Percentiles rank a stretch among this genome's conserved stretches.
Evolutionary conservation across 352 stramenopile species (phyloP).

Genomic region (Phytophthora ohioensis): DNA sequence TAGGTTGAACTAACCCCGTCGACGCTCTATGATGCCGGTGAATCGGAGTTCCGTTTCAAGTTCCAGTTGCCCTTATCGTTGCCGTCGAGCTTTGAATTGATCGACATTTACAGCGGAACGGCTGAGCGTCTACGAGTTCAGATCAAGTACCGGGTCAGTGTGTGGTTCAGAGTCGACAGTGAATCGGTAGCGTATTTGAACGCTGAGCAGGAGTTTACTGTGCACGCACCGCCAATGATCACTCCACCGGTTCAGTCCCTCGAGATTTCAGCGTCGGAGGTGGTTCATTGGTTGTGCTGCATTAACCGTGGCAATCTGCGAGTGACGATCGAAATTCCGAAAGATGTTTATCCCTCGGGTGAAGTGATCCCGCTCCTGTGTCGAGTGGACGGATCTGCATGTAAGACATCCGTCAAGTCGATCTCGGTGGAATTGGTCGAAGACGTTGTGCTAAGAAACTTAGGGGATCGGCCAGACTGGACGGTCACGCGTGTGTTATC

Average conservation of each 20-base stretch:
- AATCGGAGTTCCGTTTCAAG: slow-evolving; percentile 34
- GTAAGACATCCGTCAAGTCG: slow-evolving; percentile 29
- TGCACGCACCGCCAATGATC: slow-evolving; percentile 32
- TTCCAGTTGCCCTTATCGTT: slow-evolving; percentile 34
- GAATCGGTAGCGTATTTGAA: slow-evolving; percentile 43
- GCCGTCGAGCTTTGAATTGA: slow-evolving; percentile 41
- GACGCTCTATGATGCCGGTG: slow-evolving; percentile 23
- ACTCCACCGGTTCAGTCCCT: slow-evolving; percentile 34
- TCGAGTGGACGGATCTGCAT: slow-evolving; percentile 30
- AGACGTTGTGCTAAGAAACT: slow-evolving; percentile 35
- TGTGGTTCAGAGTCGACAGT: slow-evolving; percentile 41
- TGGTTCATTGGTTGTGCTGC: slow-evolving; percentile 44
- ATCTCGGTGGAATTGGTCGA: slow-evolving; percentile 40
- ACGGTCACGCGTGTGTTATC: slow-evolving; percentile 38
- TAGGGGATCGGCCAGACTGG: slow-evolving; percentile 17
- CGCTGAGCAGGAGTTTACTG: slow-evolving; percentile 37
- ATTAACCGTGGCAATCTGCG: slow-evolving; percentile 40
- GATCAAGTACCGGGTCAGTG: slow-evolving; percentile 40
- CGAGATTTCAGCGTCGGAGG: slow-evolving; percentile 34
- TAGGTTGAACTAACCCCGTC: slow-evolving; percentile 38
- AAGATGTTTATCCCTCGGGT: slow-evolving; percentile 33
- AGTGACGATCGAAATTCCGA: slow-evolving; percentile 26
- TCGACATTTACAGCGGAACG: slow-evolving; percentile 39
- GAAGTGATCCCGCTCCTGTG: slow-evolving; percentile 33
- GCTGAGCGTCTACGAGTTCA: slow-evolving; percentile 38